Percentiles rank a stretch among this genome's conserved stretches.
Evolutionary conservation across 345 rosid genomes (phyloP).

Genomic region (Acer yangbiense): DNA sequence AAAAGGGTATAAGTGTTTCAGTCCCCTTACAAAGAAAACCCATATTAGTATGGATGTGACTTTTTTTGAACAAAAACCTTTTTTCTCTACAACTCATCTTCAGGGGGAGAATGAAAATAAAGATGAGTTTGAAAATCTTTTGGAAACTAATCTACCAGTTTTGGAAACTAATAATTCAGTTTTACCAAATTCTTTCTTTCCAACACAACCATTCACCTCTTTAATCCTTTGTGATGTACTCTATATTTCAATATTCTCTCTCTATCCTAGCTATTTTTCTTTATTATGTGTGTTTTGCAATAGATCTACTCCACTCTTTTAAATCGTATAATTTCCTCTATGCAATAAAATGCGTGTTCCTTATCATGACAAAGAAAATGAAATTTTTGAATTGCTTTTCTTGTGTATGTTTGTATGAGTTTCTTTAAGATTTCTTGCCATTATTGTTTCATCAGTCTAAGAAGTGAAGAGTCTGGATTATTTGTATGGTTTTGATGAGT

Average conservation of each 20-base stretch:
- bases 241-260: background rate
- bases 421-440: background rate
- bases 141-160: no score
- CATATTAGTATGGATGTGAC: no score
- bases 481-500: conserved; percentile 18
- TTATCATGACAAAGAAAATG: background rate
- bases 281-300: background rate
- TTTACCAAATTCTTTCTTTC: no score
- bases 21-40: no score
- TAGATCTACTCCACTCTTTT: background rate
- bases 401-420: background rate
- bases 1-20: no score
- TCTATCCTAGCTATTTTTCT: background rate
- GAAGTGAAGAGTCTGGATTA: conserved; percentile 5
- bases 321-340: background rate
- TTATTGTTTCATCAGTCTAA: conserved; percentile 1
- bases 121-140: no score
- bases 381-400: background rate
- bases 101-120: no score
- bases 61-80: no score
- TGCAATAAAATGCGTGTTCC: background rate
- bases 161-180: no score
- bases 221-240: background rate
- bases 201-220: background rate
- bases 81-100: no score